A percentile compares a stretch with the other conserved stretches of the same genome.
phyloP scores from a whole-genome alignment of 306 rosid species.

The Cicer chorassanicum region DNA sequence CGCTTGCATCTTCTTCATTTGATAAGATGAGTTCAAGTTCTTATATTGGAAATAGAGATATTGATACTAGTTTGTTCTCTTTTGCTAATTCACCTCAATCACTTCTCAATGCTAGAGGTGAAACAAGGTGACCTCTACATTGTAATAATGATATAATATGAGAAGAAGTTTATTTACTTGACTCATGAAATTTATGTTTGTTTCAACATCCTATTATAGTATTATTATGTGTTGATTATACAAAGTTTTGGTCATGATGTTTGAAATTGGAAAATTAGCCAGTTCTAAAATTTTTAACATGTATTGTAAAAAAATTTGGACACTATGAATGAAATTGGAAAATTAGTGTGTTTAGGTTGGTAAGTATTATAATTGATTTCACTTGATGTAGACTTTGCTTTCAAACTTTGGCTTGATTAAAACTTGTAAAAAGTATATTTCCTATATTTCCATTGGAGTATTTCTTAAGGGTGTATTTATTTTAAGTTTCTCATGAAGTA shows the following conservation, averaged over 20 bases:
- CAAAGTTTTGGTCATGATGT: conserved; percentile 5
- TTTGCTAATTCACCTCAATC: conserved; percentile 56
- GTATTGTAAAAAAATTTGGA: background rate
- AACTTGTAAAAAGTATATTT: too few species aligned
- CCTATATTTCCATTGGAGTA: too few species aligned
- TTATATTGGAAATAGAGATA: conserved; percentile 46
- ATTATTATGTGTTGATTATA: conserved; percentile 6
- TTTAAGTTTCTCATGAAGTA: too few species aligned
- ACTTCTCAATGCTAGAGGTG: conserved; percentile 55
- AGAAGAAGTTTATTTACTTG: background rate
- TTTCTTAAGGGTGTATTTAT: too few species aligned
- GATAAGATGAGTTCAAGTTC: conserved; percentile 57
- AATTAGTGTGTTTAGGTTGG: conserved; percentile 11
- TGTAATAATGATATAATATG: background rate
- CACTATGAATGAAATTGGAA: background rate
- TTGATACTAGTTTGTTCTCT: conserved; percentile 50
- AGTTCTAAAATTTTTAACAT: conserved; percentile 6
- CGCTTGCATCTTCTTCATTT: conserved; percentile 67
- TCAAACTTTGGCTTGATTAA: too few species aligned
- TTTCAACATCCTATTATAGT: background rate
- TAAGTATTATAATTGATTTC: background rate
- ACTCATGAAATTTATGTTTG: conserved; percentile 8
- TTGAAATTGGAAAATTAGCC: background rate
- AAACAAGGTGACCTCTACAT: conserved; percentile 45
- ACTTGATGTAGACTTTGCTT: background rate